A percentile compares a stretch with the other conserved stretches of the same genome.
These are phyloP conservation scores for Lentinula lateritia DNA, from an alignment of 768 basidiomycete species.

Conservation along the genomic window DNA sequence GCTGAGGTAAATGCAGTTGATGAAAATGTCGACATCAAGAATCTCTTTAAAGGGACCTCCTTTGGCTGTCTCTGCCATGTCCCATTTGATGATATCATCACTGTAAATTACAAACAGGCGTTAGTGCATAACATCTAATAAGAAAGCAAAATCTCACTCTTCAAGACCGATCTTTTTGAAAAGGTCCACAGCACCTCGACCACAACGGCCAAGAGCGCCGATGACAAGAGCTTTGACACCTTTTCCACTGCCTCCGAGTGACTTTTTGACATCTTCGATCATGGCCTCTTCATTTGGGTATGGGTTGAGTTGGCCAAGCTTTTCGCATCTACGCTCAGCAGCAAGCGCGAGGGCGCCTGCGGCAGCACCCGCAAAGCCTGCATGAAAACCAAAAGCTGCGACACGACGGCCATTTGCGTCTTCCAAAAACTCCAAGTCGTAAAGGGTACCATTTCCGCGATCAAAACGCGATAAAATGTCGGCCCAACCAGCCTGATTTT, in stretches of 20 bases:
- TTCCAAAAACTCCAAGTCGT: conserved; percentile 94
- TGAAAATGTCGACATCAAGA: conserved; percentile 92
- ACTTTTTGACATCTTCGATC: conserved; percentile 65
- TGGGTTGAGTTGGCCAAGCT: conserved; percentile 67
- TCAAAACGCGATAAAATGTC: conserved; percentile 81
- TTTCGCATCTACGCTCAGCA: conserved; percentile 52
- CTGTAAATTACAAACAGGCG: conserved; percentile 30
- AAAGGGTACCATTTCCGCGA: conserved; percentile 77
- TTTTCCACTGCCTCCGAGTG: conserved; percentile 62
- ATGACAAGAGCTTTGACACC: conserved; percentile 87
- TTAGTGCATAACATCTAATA: neutral
- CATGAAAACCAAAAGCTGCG: conserved; percentile 97
- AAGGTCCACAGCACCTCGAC: conserved; percentile 91
- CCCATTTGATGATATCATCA: conserved; percentile 95
- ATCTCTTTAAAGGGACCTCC: conserved; percentile 96
- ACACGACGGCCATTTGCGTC: conserved; percentile 84
- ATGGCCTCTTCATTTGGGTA: conserved; percentile 82
- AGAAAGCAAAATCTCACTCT: conserved; percentile 55
- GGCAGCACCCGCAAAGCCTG: conserved; percentile 97
- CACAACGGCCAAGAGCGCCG: conserved; percentile 93
- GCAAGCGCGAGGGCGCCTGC: conserved; percentile 82
- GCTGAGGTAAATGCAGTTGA: conserved; percentile 99
- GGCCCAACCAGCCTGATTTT: conserved; percentile 90
- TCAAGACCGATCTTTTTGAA: conserved; percentile 92
- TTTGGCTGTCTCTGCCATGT: conserved; percentile 92